Evolutionary conservation across 2,329 filamentous ascomycete species (phyloP), one percentile per base, ranked within the genome.

Genomic region (Fusarium sublunatum): DNA sequence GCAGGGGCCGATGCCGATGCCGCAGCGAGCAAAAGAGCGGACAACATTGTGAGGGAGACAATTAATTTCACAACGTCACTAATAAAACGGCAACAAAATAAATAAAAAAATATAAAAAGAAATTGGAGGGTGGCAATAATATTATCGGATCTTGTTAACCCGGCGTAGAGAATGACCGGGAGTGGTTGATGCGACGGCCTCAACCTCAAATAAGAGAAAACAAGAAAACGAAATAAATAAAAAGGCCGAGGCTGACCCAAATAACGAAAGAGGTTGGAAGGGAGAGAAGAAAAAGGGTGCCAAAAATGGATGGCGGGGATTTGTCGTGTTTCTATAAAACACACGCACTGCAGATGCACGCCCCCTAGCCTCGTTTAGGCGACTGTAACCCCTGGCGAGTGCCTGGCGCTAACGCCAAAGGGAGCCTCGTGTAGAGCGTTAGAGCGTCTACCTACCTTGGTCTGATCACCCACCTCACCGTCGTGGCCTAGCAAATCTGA

Each of bases 11-110:
- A 19, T 19, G 70, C 67, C 43, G 71, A 72, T 66, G 73, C 52
- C 13, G 66, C 66, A 55, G 70, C 66, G 36, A 75, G 64, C 7
- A 74, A 68, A 54, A 75, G 58, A 70, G 72, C 39, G 64, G 69
- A 72, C 58, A 73, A 60, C 74, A 76, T 76, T 24, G 43, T 12
- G 44, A 12, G 36, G 42, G n/a, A 36, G 6, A 24, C 24, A 36
- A 19, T 28, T 41, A 25, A 31, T 31, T 19, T 3, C 29, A 31
- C 7, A 31, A 31, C 5, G 10, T 31, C 11, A 31, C 19, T 19
- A 13, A 15, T 4, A 25, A 39, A 40, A 38, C 9, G 3, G 2
- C 13, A 12, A 1, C n/a, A 6, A 15, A 15, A n/a, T n/a, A n/a
- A n/a, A n/a, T n/a, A n/a, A 28, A 11, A 29, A n/a, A 25, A 36